Evolutionary conservation across 2,329 filamentous ascomycete species (phyloP).

Genomic region (Fusarium abutilonis): DNA sequence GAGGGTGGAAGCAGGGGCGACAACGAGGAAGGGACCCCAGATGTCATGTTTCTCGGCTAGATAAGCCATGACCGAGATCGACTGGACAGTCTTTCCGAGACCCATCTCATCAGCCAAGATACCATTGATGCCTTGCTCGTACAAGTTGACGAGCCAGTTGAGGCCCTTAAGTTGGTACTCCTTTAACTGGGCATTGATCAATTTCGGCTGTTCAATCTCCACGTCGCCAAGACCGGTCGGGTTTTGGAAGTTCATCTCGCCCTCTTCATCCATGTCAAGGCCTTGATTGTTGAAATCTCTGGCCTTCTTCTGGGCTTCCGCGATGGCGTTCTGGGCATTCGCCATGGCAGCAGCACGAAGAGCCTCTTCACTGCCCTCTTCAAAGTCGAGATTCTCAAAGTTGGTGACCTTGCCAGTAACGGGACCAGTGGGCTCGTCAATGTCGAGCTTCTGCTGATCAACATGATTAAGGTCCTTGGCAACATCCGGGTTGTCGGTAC

Average conservation of each 20-base stretch:
- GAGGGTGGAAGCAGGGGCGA: constrained; percentile 92
- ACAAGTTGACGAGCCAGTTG: constrained; percentile 98
- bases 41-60: constrained; percentile 97
- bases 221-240: constrained; percentile 94
- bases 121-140: constrained; percentile 99
- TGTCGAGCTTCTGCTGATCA: constrained; percentile 56
- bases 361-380: constrained; percentile 88
- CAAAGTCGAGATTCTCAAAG: constrained; percentile 95
- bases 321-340: constrained; percentile 94
- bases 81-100: constrained; percentile 98
- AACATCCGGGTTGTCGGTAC: constrained; percentile 82
- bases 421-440: constrained; percentile 64
- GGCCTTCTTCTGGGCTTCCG: constrained; percentile 92
- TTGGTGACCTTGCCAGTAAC: constrained; percentile 81
- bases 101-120: constrained; percentile 99
- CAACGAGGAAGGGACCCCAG: constrained; percentile 97
- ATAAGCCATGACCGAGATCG: constrained; percentile 99
- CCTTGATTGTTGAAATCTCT: constrained; percentile 88
- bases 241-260: constrained; percentile 99
- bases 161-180: constrained; percentile 99
- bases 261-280: constrained; percentile 81
- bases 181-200: constrained; percentile 93
- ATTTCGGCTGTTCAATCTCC: constrained; percentile 91
- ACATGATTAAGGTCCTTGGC: constrained; percentile 60
- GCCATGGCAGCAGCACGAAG: constrained; percentile 88